Percentiles rank a stretch among this genome's conserved stretches.
phyloP scores from a whole-genome alignment of 2,329 filamentous ascomycete species.

The Claviceps lovelessii region DNA sequence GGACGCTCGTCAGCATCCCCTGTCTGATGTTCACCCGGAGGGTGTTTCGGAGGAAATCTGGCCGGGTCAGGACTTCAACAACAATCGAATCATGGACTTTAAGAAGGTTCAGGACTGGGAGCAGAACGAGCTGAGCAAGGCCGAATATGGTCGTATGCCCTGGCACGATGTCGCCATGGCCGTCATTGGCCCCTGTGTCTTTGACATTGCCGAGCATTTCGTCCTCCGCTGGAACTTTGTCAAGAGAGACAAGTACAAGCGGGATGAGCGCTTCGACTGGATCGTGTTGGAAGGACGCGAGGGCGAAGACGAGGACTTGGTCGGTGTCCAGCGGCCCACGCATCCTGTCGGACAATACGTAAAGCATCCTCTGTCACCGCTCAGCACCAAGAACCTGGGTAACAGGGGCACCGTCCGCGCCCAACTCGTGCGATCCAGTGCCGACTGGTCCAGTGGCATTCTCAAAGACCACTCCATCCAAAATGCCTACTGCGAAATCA shows the following conservation, averaged over 20 bases:
- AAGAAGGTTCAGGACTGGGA: constrained; percentile 85
- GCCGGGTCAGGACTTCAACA: constrained; percentile 96
- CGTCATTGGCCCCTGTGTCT: constrained; percentile 74
- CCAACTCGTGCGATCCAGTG: constrained; percentile 78
- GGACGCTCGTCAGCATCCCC: constrained; percentile 73
- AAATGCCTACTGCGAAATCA: constrained; percentile 73
- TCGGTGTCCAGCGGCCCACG: constrained; percentile 77
- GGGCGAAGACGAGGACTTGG: constrained; percentile 66
- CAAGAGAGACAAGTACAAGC: constrained; percentile 96
- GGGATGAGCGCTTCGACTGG: constrained; percentile 73
- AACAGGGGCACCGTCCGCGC: constrained; percentile 62
- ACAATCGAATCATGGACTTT: constrained; percentile 93
- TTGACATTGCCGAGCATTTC: constrained; percentile 93
- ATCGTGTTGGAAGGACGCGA: constrained; percentile 62
- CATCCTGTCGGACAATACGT: constrained; percentile 82
- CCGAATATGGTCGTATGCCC: constrained; percentile 86
- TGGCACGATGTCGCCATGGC: constrained; percentile 97
- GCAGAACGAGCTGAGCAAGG: constrained; percentile 80
- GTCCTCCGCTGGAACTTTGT: constrained; percentile 91
- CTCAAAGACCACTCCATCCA: constrained; percentile 73
- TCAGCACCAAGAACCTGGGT: constrained; percentile 50
- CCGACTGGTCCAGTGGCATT: constrained; percentile 89
- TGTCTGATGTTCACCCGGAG: constrained; percentile 77
- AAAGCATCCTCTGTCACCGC: constrained; percentile 58
- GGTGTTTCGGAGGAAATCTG: constrained; percentile 73